A percentile compares a stretch with the other conserved stretches of the same genome.
phyloP scores from a whole-genome alignment of 1,139 yeast species.

The Lodderomyces elongisporus region DNA sequence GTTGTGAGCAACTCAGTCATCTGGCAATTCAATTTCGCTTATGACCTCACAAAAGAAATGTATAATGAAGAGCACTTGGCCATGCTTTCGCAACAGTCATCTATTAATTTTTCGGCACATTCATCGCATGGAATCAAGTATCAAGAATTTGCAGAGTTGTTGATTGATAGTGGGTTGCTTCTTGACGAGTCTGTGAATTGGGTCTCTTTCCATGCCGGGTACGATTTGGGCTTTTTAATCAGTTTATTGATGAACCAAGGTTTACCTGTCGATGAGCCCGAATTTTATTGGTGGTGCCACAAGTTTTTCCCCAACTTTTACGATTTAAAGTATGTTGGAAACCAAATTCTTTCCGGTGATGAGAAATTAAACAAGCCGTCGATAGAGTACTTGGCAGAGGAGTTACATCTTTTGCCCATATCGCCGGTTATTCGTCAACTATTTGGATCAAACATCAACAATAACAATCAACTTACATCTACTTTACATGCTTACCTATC shows the following conservation, averaged over 20 bases:
- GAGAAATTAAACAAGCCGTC: constrained; percentile 36
- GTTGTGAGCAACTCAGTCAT: constrained; percentile 52
- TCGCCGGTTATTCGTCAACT: constrained; percentile 48
- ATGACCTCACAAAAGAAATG: constrained; percentile 76
- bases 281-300: constrained; percentile 67
- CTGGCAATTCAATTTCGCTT: constrained; percentile 93
- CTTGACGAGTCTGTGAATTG: constrained; percentile 71
- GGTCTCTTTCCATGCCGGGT: constrained; percentile 93
- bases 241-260: constrained; percentile 69
- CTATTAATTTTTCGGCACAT: constrained; percentile 75
- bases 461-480: constrained; percentile 40
- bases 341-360: constrained; percentile 34
- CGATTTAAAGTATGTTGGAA: constrained; percentile 79
- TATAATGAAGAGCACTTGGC: constrained; percentile 73
- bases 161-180: constrained; percentile 82
- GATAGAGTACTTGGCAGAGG: constrained; percentile 52
- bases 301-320: constrained; percentile 77
- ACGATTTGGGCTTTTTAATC: constrained; percentile 86
- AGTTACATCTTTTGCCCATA: constrained; percentile 48
- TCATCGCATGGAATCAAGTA: constrained; percentile 76
- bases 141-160: constrained; percentile 74
- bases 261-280: constrained; percentile 80
- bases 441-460: constrained; percentile 26
- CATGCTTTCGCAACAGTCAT: constrained; percentile 66
- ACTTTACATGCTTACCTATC: constrained; percentile 52